These are phyloP conservation scores for Fraxinus cuspidata DNA, from an alignment of 257 asterid genomes.

Conservation along the genomic window DNA sequence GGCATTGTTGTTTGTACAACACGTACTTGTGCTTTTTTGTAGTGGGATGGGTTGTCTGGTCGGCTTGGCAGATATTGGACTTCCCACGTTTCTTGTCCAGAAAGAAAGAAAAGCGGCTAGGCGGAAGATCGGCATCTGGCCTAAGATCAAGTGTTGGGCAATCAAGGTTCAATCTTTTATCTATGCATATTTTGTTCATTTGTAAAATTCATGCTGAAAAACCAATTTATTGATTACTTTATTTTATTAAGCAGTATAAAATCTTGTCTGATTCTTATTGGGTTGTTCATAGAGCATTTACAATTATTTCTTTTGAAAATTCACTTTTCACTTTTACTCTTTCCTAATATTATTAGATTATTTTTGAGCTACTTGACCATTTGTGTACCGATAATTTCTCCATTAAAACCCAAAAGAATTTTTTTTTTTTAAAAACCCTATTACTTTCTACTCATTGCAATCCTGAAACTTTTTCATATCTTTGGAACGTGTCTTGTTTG, in stretches of 20 bases:
- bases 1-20: conserved; percentile 9
- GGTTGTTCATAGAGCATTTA: not conserved
- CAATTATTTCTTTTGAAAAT: not conserved
- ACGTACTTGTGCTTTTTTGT: not conserved
- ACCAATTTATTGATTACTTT: not conserved
- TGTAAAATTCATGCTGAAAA: not conserved
- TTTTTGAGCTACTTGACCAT: not conserved
- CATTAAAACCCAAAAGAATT: too few relatives aligned
- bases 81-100: not conserved
- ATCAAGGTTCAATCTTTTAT: not conserved
- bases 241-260: not conserved
- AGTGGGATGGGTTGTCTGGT: conserved; percentile 20
- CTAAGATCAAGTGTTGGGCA: not conserved
- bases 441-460: not conserved
- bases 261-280: not conserved
- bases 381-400: not conserved
- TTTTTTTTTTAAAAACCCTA: not conserved
- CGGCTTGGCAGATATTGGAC: conserved; percentile 15
- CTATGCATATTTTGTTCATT: not conserved
- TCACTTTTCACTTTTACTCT: not conserved
- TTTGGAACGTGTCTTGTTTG: not conserved
- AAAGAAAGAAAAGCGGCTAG: not conserved
- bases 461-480: not conserved
- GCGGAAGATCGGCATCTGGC: not conserved
- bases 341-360: not conserved